A percentile compares a stretch with the other conserved stretches of the same genome.
These are phyloP conservation scores for Pichia ethanolica DNA, from an alignment of 805 yeast genomes.

Conservation along the genomic window DNA sequence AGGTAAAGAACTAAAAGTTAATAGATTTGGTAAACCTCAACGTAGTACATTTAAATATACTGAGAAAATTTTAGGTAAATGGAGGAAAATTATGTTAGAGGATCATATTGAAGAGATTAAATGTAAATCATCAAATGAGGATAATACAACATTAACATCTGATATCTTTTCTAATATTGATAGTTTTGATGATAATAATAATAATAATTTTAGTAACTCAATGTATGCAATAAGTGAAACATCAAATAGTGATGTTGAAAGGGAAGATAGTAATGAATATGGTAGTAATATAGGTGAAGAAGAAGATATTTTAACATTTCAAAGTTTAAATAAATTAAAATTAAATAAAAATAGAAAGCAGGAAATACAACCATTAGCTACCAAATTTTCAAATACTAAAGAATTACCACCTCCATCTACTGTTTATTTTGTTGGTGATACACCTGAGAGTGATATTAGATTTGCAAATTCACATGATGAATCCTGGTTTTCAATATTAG, in stretches of 20 bases:
- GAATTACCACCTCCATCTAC: slow-evolving; percentile 79
- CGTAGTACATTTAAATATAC: slow-evolving; percentile 81
- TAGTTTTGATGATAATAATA: slow-evolving; percentile 12
- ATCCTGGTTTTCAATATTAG: slow-evolving; percentile 79
- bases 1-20: slow-evolving; percentile 70
- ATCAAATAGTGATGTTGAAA: slow-evolving; percentile 25
- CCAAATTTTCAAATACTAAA: slow-evolving; percentile 7
- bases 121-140: slow-evolving; percentile 12
- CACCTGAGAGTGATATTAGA: slow-evolving; percentile 83
- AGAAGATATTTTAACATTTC: slow-evolving; percentile 35
- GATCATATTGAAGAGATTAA: slow-evolving; percentile 51
- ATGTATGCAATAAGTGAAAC: too few species aligned
- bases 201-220: too few species aligned
- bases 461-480: slow-evolving; percentile 83
- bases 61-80: slow-evolving; percentile 61
- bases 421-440: slow-evolving; percentile 84
- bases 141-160: background rate
- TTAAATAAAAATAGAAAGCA: slow-evolving; percentile 19
- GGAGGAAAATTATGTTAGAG: slow-evolving; percentile 75
- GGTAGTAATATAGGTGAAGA: slow-evolving; percentile 29
- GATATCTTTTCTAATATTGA: slow-evolving; percentile 14
- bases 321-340: slow-evolving; percentile 36
- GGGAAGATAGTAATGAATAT: slow-evolving; percentile 17
- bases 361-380: too few species aligned
- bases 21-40: slow-evolving; percentile 86